phyloP scores from a whole-genome alignment of 306 rosid species.

The Psophocarpus tetragonolobus region DNA sequence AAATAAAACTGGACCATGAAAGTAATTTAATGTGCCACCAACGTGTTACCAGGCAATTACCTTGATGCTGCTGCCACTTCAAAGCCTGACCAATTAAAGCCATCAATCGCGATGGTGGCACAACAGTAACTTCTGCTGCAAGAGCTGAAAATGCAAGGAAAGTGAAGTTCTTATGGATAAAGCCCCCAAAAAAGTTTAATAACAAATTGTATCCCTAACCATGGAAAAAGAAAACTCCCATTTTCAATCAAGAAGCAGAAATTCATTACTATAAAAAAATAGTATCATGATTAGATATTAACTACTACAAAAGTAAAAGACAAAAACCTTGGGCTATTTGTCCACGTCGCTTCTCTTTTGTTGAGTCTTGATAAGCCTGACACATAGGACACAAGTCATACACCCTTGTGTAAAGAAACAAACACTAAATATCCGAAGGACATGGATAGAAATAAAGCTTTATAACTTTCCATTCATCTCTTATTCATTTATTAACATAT shows the following conservation, averaged over 20 bases:
- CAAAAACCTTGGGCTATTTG: conserved; percentile 90
- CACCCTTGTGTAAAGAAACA: conserved; percentile 20
- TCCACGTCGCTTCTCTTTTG: conserved; percentile 92
- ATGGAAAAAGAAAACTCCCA: background rate
- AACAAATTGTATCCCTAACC: background rate
- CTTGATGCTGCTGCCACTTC: conserved; percentile 99
- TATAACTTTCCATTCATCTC: background rate
- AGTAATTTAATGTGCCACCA: background rate
- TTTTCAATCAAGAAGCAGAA: background rate
- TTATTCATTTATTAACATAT: background rate
- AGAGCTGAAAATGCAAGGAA: conserved; percentile 64
- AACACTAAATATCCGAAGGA: conserved; percentile 4
- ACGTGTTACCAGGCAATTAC: conserved; percentile 37
- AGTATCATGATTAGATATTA: conserved; percentile 17
- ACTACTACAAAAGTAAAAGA: background rate
- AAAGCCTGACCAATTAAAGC: conserved; percentile 96
- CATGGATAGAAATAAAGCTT: conserved; percentile 10
- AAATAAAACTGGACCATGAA: background rate
- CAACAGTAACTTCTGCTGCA: conserved; percentile 94
- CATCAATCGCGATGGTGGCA: conserved; percentile 96
- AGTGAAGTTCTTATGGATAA: background rate
- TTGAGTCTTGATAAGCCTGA: conserved; percentile 96
- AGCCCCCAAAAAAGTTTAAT: background rate
- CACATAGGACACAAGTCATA: conserved; percentile 31
- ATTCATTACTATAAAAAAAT: conserved; percentile 14